These are phyloP conservation scores for Chloromonas sp. DNA, from an alignment of 163 green algal genomes.

Conservation along the genomic window DNA sequence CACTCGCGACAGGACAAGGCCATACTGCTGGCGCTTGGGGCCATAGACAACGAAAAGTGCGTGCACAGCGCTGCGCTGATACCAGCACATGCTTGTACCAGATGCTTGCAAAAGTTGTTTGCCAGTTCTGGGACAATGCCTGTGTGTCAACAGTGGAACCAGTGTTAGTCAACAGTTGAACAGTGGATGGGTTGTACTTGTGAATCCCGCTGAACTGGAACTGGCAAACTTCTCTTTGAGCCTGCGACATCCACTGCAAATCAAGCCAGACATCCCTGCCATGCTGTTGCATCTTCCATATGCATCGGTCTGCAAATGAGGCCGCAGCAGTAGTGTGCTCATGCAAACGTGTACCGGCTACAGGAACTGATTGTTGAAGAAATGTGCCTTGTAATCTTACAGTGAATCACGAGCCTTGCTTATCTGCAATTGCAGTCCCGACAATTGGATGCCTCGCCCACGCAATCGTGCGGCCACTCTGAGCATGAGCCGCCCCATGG, in stretches of 20 bases:
- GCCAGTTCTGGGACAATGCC: too few relatives aligned
- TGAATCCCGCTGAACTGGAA: too few relatives aligned
- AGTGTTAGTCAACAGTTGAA: too few relatives aligned
- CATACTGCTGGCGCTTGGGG: constrained; percentile 1
- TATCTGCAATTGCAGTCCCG: not conserved
- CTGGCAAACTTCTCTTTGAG: too few relatives aligned
- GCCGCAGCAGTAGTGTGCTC: not conserved
- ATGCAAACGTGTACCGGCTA: not conserved
- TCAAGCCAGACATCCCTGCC: too few relatives aligned
- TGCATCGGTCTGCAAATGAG: too few relatives aligned
- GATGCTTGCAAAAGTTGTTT: too few relatives aligned
- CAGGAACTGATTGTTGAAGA: not conserved
- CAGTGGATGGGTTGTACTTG: too few relatives aligned
- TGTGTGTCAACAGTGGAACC: too few relatives aligned
- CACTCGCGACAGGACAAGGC: constrained; percentile 2
- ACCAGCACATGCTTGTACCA: not conserved
- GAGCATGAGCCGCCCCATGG: constrained; percentile 2
- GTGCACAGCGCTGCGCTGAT: not conserved
- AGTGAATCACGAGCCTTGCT: not conserved
- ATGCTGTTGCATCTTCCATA: too few relatives aligned
- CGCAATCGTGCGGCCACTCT: not conserved
- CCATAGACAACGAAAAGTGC: not conserved
- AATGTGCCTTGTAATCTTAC: too few relatives aligned
- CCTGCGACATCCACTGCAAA: too few relatives aligned
- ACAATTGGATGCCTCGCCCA: constrained; percentile 5